Evolutionary conservation across 768 basidiomycete species (phyloP).

Genomic region (Boletellus ananiceps): DNA sequence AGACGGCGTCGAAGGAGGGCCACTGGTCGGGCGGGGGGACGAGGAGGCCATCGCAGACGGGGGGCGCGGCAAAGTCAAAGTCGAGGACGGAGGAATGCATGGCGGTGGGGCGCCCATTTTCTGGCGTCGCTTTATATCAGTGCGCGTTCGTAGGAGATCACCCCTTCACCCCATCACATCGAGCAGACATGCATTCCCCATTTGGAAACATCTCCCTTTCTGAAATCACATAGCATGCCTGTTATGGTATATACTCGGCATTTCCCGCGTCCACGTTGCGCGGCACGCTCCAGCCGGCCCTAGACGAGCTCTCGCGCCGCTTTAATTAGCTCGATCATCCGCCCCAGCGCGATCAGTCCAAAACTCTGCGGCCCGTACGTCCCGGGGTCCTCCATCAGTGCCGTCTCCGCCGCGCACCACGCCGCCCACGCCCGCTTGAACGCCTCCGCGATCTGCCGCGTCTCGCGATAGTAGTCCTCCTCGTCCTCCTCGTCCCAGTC

Average conservation of each 20-base stretch:
- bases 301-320: constrained; percentile 12
- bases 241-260: constrained; percentile 18
- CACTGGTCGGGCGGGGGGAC: constrained; percentile 15
- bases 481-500: constrained; percentile 26
- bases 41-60: constrained; percentile 8
- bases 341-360: constrained; percentile 41
- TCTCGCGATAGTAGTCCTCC: constrained; percentile 27
- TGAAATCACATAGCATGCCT: constrained; percentile 27
- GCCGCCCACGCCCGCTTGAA: constrained; percentile 43
- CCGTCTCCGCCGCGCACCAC: constrained; percentile 38
- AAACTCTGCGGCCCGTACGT: constrained; percentile 43
- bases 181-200: constrained; percentile 8
- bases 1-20: constrained; percentile 23
- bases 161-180: constrained; percentile 27
- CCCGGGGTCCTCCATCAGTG: constrained; percentile 19
- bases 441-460: constrained; percentile 24
- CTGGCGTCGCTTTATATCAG: constrained; percentile 23
- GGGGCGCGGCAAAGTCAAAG: constrained; percentile 8
- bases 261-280: constrained; percentile 22
- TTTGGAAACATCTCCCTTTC: constrained; percentile 17
- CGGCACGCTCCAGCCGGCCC: not conserved
- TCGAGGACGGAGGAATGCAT: constrained; percentile 12
- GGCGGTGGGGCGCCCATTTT: constrained; percentile 1
- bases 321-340: constrained; percentile 39
- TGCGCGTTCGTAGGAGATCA: not conserved